Conservation (phyloP, 2,329 filamentous ascomycete genomes). For the Nothophaeocryptopus gaeumannii region DNA sequence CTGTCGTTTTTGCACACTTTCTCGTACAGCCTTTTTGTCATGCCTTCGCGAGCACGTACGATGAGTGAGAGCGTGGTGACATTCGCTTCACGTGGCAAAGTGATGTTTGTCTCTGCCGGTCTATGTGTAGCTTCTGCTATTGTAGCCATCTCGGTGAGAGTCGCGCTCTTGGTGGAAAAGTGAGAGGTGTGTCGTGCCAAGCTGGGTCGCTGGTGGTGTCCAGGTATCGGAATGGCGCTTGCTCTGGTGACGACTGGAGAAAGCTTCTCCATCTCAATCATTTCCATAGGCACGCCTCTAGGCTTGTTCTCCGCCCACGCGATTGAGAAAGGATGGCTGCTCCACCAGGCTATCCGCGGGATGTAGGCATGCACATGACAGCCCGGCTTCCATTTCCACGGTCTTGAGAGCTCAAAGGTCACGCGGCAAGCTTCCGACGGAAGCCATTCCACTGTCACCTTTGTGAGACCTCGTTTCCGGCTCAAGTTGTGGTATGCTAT, state of each 20-base stretch:
- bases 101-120: slow-evolving; percentile 20
- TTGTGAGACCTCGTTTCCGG: slow-evolving; percentile 47
- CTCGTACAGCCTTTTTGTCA: slow-evolving; percentile 68
- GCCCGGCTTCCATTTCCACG: slow-evolving; percentile 54
- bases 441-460: slow-evolving; percentile 57
- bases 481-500: slow-evolving; percentile 56
- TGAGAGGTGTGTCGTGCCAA: slow-evolving; percentile 14
- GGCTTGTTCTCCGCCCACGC: slow-evolving; percentile 54
- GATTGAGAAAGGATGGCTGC: slow-evolving; percentile 51
- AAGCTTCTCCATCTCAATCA: slow-evolving; percentile 37
- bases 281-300: slow-evolving; percentile 29
- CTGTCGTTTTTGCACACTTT: slow-evolving; percentile 61
- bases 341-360: slow-evolving; percentile 44
- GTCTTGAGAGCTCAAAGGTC: slow-evolving; percentile 57
- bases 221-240: slow-evolving; percentile 1
- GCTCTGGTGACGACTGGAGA: slow-evolving; percentile 14
- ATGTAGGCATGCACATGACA: slow-evolving; percentile 62
- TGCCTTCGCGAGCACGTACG: slow-evolving; percentile 69
- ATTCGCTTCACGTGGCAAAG: slow-evolving; percentile 29
- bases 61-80: slow-evolving; percentile 63
- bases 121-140: slow-evolving; percentile 20
- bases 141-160: slow-evolving; percentile 17
- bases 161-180: slow-evolving; percentile 11
- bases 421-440: slow-evolving; percentile 60
- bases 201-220: slow-evolving; percentile 10